These are phyloP conservation scores for Penicillium cinerascens DNA, from an alignment of 495 filamentous ascomycete genomes.

Conservation along the genomic window DNA sequence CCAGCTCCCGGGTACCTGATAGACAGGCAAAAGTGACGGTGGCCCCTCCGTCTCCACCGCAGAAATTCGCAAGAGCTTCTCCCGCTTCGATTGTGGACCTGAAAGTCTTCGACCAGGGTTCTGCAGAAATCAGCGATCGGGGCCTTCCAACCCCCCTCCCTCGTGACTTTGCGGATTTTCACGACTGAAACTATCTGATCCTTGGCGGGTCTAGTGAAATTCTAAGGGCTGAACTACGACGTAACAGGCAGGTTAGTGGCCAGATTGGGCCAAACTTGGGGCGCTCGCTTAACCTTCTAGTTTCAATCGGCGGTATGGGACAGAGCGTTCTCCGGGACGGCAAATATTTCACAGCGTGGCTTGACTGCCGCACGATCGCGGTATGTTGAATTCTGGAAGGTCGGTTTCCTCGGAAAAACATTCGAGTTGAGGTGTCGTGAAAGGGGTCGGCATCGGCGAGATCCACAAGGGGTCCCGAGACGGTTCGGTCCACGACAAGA, in stretches of 20 bases:
- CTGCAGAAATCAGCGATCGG: conserved; percentile 30
- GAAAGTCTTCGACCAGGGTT: conserved; percentile 33
- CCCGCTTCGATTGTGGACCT: conserved; percentile 50
- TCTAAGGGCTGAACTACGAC: conserved; percentile 10
- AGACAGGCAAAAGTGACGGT: conserved; percentile 10
- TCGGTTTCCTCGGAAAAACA: neutral
- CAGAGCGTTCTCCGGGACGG: neutral
- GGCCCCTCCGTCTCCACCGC: conserved; percentile 28
- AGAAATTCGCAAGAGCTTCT: conserved; percentile 40
- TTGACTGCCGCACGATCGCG: conserved; percentile 16
- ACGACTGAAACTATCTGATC: conserved; percentile 9
- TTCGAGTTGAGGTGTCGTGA: conserved; percentile 15
- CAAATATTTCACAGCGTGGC: conserved; percentile 9
- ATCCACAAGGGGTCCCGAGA: conserved; percentile 10
- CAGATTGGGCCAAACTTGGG: neutral
- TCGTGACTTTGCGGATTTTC: conserved; percentile 7
- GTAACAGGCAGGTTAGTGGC: conserved; percentile 10
- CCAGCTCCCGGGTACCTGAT: neutral
- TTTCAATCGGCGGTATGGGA: conserved; percentile 16
- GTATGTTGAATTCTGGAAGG: conserved; percentile 19
- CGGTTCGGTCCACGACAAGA: conserved; percentile 16
- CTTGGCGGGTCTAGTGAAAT: neutral
- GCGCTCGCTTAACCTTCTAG: conserved; percentile 28
- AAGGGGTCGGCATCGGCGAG: neutral
- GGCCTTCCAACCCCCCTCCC: neutral